These are phyloP conservation scores for Trametes pubescens DNA, from an alignment of 1,284 basidiomycete species.

Conservation along the genomic window DNA sequence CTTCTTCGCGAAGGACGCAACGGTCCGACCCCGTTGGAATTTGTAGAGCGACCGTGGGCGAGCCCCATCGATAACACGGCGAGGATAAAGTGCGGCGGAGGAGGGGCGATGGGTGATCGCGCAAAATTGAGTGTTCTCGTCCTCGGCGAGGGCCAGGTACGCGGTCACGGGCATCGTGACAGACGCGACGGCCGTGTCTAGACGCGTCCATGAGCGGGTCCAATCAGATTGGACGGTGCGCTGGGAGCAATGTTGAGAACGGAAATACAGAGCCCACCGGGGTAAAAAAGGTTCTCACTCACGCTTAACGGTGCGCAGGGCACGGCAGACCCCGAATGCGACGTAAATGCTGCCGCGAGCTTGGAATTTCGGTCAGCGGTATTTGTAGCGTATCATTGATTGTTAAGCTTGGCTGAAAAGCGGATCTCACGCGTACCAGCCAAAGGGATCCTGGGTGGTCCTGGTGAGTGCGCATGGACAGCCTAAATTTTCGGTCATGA, in stretches of 20 bases:
- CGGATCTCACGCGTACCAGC: neutral
- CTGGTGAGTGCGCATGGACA: no score
- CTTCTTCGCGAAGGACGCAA: conserved; percentile 21
- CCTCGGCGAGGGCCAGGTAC: conserved; percentile 13
- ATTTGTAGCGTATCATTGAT: neutral
- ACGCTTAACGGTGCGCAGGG: neutral
- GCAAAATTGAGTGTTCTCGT: neutral
- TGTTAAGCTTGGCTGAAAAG: neutral
- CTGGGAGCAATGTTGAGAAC: conserved; percentile 8
- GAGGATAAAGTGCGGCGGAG: conserved; percentile 8
- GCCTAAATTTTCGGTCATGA: no score
- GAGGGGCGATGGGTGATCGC: conserved; percentile 6
- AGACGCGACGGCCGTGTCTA: conserved; percentile 16
- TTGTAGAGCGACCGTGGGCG: conserved; percentile 18
- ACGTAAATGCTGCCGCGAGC: conserved; percentile 7
- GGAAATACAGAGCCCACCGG: neutral
- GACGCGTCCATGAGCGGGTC: neutral
- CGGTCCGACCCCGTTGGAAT: conserved; percentile 22
- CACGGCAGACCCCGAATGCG: neutral
- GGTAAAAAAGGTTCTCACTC: neutral
- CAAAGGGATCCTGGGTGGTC: neutral
- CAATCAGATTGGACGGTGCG: conserved; percentile 1
- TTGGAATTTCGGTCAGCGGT: neutral
- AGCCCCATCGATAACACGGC: conserved; percentile 22
- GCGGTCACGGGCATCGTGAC: conserved; percentile 19